Conservation (phyloP, 169 alveolate species). For the Ichthyophthirius multifiliis region DNA sequence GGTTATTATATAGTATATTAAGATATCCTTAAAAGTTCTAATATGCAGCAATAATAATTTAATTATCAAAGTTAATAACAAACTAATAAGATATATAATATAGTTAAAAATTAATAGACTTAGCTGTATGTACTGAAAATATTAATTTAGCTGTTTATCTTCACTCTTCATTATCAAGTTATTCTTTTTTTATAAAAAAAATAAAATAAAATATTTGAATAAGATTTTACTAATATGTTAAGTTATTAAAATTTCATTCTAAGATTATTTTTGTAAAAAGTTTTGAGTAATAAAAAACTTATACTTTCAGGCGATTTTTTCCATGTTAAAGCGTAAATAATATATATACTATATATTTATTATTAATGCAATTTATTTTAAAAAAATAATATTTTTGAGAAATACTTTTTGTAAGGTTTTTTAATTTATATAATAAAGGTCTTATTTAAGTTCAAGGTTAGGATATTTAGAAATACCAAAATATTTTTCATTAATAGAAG, state of each 20-base stretch:
- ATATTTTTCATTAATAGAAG: not conserved
- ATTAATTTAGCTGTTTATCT: not conserved
- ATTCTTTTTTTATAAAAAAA: not conserved
- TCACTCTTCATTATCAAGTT: not conserved
- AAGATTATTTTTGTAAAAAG: not conserved
- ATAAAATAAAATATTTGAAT: not conserved
- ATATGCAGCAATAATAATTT: not conserved
- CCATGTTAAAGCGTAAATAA: not conserved
- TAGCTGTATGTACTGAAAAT: conserved; percentile 8
- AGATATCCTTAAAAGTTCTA: conserved; percentile 1
- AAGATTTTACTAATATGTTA: not conserved
- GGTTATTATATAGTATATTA: too few species aligned
- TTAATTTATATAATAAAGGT: not conserved
- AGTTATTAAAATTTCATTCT: not conserved
- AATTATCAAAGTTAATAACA: not conserved
- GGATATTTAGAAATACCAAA: not conserved
- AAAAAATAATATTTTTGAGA: not conserved
- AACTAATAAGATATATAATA: not conserved
- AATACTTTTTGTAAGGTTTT: too few species aligned
- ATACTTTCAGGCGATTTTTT: conserved; percentile 7
- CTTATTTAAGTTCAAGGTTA: not conserved
- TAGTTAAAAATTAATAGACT: not conserved
- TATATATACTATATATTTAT: not conserved
- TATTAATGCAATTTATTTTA: not conserved
- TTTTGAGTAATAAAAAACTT: not conserved